Evolutionary conservation across 2,329 filamentous ascomycete species (phyloP), one percentile per base, ranked within the genome.

Genomic region (Fusarium sp.): DNA sequence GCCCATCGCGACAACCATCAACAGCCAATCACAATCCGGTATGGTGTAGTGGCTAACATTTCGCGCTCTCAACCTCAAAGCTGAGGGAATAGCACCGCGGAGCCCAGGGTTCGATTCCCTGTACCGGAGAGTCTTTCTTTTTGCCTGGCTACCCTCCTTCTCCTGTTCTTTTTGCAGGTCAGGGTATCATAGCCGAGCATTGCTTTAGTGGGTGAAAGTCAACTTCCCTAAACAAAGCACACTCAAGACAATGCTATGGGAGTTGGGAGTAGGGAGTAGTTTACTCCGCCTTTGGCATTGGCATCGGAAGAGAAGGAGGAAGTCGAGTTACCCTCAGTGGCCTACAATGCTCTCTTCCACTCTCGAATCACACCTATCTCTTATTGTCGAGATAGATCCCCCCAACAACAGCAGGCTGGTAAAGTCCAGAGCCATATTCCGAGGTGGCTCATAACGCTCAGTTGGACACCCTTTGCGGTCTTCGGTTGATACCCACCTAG

Each of bases 1-100:
- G 7, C 34, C 34, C 34, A 16, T 35, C 34, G 13, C 14, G 13
- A 7, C 13, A 1, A 14, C 13, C 6, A 35, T 35, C 34, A 16
- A 35, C 13, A 30, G 39, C 39, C 39, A 43, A 43, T 43, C 39
- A 43, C 11, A 13, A 43, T 43, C 52, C 54, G 54, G 54, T 58
- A 58, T 58, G 76, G 76, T 79, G 75, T 72, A 76, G 65, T 78
- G 74, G 73, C 66, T 72, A 79, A 77, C 76, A 78, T 76, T 76
- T 78, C 73, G 71, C 77, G 76, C 77, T 78, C 76, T 78, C 76
- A 78, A 43, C 66, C 37, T 73, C 66, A 73, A 72, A 62, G 66
- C 67, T 39, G 13, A 32, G 41, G 54, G 54, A 57, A 32, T 14
- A 32, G 23, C 65, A 13, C 65, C 66, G 62, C 63, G 66, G 54